Evolutionary conservation across 768 basidiomycete species (phyloP).

Genomic region (Russula sp.): DNA sequence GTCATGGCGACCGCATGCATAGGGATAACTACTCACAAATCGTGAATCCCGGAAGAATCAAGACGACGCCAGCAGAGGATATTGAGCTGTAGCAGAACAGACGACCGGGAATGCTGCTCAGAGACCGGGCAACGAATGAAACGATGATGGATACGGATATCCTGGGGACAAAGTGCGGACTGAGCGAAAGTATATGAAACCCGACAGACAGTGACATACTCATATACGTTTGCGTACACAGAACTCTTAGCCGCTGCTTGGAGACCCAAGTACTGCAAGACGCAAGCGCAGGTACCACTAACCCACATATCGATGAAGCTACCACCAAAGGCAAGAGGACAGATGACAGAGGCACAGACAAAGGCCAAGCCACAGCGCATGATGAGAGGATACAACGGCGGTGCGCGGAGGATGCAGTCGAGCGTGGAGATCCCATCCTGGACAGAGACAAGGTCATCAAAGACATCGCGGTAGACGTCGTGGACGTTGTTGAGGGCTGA

Average conservation of each 20-base stretch:
- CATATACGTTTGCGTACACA: slow-evolving; percentile 93
- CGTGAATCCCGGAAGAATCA: slow-evolving; percentile 84
- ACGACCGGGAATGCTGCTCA: slow-evolving; percentile 67
- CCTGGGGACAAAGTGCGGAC: slow-evolving; percentile 32
- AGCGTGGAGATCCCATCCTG: slow-evolving; percentile 64
- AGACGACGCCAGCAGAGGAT: slow-evolving; percentile 83
- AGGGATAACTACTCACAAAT: slow-evolving; percentile 44
- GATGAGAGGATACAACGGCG: slow-evolving; percentile 61
- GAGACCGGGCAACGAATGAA: slow-evolving; percentile 70
- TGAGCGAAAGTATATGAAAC: not conserved
- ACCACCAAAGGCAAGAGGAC: slow-evolving; percentile 75
- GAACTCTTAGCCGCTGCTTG: slow-evolving; percentile 79
- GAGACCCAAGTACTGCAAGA: slow-evolving; percentile 73
- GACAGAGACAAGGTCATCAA: slow-evolving; percentile 74
- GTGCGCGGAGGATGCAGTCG: slow-evolving; percentile 51
- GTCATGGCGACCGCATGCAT: not conserved
- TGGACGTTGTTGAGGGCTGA: slow-evolving; percentile 80
- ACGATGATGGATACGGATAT: slow-evolving; percentile 81
- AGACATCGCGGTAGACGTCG: slow-evolving; percentile 74
- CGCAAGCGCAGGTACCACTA: slow-evolving; percentile 57
- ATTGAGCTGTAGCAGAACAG: slow-evolving; percentile 88
- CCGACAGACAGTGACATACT: slow-evolving; percentile 43
- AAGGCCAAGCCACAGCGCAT: slow-evolving; percentile 70
- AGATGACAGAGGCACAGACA: slow-evolving; percentile 71
- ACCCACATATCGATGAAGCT: slow-evolving; percentile 80